These are phyloP conservation scores for Arthrobotrys musiformis DNA, from an alignment of 2,329 filamentous ascomycete genomes.

Conservation along the genomic window DNA sequence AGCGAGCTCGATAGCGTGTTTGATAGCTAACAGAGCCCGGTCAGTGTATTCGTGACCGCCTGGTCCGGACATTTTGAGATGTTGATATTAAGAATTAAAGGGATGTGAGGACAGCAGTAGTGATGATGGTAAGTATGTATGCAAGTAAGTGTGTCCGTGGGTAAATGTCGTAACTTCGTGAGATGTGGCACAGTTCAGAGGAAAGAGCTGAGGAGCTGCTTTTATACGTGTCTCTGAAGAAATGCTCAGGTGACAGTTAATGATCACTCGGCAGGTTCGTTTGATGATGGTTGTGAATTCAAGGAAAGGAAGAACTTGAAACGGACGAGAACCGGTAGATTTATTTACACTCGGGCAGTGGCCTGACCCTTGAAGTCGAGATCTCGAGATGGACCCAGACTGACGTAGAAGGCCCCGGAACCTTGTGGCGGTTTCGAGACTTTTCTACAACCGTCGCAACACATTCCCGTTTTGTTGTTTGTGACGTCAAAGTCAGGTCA, in stretches of 20 bases:
- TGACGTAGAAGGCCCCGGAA: conserved; percentile 52
- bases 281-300: conserved; percentile 18
- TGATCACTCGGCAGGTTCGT: conserved; percentile 18
- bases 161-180: conserved; percentile 52
- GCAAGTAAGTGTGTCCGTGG: no score
- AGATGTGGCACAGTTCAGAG: conserved; percentile 5
- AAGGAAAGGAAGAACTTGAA: conserved; percentile 6
- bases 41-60: conserved; percentile 75
- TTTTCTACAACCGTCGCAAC: conserved; percentile 40
- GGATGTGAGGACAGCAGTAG: not conserved
- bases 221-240: conserved; percentile 25
- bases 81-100: conserved; percentile 30
- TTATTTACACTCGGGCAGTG: conserved; percentile 35
- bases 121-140: not conserved
- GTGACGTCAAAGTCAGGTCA: conserved; percentile 47
- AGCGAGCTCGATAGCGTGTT: conserved; percentile 86
- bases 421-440: conserved; percentile 45
- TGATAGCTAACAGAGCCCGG: conserved; percentile 86
- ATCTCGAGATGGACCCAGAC: conserved; percentile 36
- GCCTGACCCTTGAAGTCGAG: conserved; percentile 33
- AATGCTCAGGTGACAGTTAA: conserved; percentile 45
- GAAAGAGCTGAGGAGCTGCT: conserved; percentile 3
- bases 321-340: conserved; percentile 12
- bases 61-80: conserved; percentile 53
- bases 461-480: conserved; percentile 20